Evolutionary conservation across 192 early-diverging fungal genomes (phyloP).

Genomic region (Phycomyces nitens): DNA sequence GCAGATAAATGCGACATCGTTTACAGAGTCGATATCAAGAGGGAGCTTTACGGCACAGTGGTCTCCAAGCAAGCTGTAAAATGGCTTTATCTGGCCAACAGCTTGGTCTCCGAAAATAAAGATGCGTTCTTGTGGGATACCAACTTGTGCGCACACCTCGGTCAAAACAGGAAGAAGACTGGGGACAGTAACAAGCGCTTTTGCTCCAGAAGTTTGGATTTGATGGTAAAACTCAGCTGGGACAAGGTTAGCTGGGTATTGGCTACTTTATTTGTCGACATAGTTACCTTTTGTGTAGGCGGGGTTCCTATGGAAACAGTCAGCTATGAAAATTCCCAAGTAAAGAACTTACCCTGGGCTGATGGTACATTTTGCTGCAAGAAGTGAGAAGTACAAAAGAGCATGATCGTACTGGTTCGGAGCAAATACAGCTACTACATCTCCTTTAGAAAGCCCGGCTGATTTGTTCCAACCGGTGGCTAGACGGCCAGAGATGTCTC

Average conservation of each 20-base stretch:
- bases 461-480: conserved; percentile 47
- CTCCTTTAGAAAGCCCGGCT: conserved; percentile 57
- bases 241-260: neutral
- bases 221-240: conserved; percentile 58
- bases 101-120: conserved; percentile 45
- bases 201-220: conserved; percentile 66
- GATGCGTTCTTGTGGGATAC: conserved; percentile 36
- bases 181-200: conserved; percentile 56
- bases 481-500: conserved; percentile 25
- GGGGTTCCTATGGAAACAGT: conserved; percentile 15
- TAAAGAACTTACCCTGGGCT: conserved; percentile 47
- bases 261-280: neutral
- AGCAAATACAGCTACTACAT: conserved; percentile 66
- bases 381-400: conserved; percentile 49
- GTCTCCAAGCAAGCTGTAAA: conserved; percentile 24
- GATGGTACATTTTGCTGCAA: conserved; percentile 67
- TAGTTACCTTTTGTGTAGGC: conserved; percentile 14
- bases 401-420: conserved; percentile 69
- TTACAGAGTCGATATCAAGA: conserved; percentile 22
- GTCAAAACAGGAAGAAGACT: conserved; percentile 31
- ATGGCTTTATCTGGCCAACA: conserved; percentile 32
- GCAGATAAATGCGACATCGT: conserved; percentile 32
- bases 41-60: conserved; percentile 20
- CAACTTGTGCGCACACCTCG: conserved; percentile 29
- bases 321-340: neutral